Percentiles rank a stretch among this genome's conserved stretches.
phyloP scores from a whole-genome alignment of 805 yeast species.

The Sugiyamaella floridensis region DNA sequence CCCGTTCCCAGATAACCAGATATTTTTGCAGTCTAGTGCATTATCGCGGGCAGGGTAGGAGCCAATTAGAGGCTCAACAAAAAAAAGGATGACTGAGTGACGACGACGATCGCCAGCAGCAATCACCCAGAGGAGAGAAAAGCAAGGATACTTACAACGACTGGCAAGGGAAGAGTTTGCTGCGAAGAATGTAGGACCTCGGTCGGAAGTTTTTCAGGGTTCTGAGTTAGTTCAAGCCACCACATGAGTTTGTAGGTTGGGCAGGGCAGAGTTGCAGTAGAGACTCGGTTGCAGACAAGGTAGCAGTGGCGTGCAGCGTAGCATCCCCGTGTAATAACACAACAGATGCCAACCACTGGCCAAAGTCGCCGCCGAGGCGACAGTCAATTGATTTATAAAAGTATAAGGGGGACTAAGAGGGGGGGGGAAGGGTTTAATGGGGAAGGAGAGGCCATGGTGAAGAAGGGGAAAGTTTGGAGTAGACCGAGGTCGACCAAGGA shows the following conservation, averaged over 20 bases:
- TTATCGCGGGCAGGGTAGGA: neutral
- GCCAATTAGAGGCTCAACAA: neutral
- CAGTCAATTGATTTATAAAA: too few relatives aligned
- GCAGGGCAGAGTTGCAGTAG: neutral
- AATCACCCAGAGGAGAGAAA: neutral
- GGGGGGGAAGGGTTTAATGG: too few relatives aligned
- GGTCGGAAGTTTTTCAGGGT: neutral
- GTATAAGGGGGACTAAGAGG: too few relatives aligned
- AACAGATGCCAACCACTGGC: too few relatives aligned
- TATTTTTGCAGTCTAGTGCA: neutral
- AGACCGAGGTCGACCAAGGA: too few relatives aligned
- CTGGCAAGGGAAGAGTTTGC: neutral
- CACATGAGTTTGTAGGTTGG: neutral
- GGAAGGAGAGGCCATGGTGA: too few relatives aligned
- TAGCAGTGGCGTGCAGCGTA: neutral
- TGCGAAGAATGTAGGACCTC: neutral
- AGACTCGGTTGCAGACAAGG: neutral
- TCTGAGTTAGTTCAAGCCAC: neutral
- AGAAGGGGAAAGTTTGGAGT: too few relatives aligned
- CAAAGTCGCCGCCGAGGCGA: too few relatives aligned
- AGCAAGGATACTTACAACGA: neutral
- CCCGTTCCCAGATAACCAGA: neutral
- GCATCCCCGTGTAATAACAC: too few relatives aligned
- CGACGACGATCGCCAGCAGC: neutral
- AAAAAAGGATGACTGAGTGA: neutral